Base-by-base conservation (phyloP, 129 eudicot species). In the sunflower (Helianthus annuus) region DNA sequence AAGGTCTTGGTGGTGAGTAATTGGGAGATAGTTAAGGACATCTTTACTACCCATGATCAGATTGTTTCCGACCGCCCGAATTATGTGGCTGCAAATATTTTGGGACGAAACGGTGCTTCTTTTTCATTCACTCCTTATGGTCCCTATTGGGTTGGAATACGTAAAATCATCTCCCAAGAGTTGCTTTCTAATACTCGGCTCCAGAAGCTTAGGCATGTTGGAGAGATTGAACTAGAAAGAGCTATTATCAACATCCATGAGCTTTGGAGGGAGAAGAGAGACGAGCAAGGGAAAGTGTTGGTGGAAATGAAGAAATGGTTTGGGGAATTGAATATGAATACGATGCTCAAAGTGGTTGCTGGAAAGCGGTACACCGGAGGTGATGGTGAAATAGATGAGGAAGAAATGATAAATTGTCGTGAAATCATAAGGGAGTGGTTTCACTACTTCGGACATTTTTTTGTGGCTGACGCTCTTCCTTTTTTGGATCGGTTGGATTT, bases 221-320 rank as follows among this genome's bases (percentile, higher is more conserved):
- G 29, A 49, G 58, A 55, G 12, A 19, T 29, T 13, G 76, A 74
- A 19, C 44, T 69, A 2, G 46, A 49, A 14, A 7, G 17, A 12
- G 63, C 58, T 0, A 24, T 80, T n/a, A 39, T 42, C 5, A 63
- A 49, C 22, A 15, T 80, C 0, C 15, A 65, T 60, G 69, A 61
- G 32, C 24, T 36, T 15, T 80, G 75, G 66, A 68, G 46, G 9
- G 75, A 67, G 10, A 57, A 34, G 29, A 62, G 44, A 3, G 53
- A 24, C 0, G 15, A 11, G 4, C 46, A 63, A 14, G 59, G 71
- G 11, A 29, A 17, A 13, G 48, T 61, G 16, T 64, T 76, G 62
- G 76, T 77, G 57, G 85, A 84, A 4, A 66, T 84, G 83, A 76
- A 65, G 68, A 34, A 36, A 49, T 75, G 85, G 81, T 66, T 84